Evolutionary conservation across 345 rosid genomes (phyloP).

Genomic region (Gossypium thurberi): DNA sequence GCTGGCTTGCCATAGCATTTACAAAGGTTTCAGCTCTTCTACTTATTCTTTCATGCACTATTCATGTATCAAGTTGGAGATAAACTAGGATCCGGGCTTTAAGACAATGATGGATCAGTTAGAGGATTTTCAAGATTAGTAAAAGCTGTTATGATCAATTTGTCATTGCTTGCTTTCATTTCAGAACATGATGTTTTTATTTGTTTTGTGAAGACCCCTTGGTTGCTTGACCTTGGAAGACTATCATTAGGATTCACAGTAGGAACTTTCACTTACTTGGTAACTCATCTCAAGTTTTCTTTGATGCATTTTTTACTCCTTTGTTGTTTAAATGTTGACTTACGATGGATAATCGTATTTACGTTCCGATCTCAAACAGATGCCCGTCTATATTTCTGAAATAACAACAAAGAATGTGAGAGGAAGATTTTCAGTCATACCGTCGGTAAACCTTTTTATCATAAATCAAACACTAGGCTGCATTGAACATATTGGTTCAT

Average conservation of each 20-base stretch:
- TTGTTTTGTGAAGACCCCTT: not conserved
- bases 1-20: slow-evolving; percentile 38
- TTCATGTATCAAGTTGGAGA: not conserved
- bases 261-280: slow-evolving; percentile 35
- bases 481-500: not conserved
- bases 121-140: not conserved
- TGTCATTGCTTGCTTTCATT: too few species aligned
- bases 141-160: not conserved
- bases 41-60: not conserved
- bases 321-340: not conserved
- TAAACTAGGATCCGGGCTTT: not conserved
- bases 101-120: not conserved
- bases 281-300: slow-evolving; percentile 8
- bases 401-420: slow-evolving; percentile 34
- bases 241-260: slow-evolving; percentile 31
- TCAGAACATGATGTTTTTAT: not conserved
- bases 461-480: not conserved
- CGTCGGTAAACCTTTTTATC: not conserved
- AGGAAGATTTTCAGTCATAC: slow-evolving; percentile 25
- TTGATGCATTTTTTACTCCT: not conserved
- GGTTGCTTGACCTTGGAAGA: slow-evolving; percentile 36
- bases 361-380: slow-evolving; percentile 11
- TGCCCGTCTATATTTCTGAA: slow-evolving; percentile 40
- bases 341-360: not conserved
- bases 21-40: slow-evolving; percentile 30